Base-by-base conservation (phyloP, 352 stramenopile genomes). In the Pilasporangium apinafurcum region DNA sequence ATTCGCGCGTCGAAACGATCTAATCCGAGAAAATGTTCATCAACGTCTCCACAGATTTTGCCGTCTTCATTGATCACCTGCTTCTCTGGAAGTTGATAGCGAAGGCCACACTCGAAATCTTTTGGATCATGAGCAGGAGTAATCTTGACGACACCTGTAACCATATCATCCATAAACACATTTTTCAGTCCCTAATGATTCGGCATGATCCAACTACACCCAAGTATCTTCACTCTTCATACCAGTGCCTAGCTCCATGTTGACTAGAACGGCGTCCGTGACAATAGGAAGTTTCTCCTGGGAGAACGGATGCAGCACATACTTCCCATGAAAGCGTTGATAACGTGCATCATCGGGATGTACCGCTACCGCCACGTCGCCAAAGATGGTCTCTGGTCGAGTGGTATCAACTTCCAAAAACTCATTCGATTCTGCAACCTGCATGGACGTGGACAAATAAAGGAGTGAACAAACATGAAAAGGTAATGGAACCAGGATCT, bases 91-190 rank as follows among this genome's bases (percentile, higher is more conserved):
- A 99, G 74, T 29, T 83, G 72, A 51, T 99, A 94, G 17, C 96
- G 75, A 58, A 95, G 87, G 12, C 95, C 97, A 58, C 96, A 99
- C 57, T 98, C 95, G 69, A 98, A 99, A 78, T 99, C 97, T 52
- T 99, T 99, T 3, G 95, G 90, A 63, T 99, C 97, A 56, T 99
- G 97, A 10, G 96, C 96, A 3, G 97, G 97, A n/a, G 97, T 99
- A 35, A 99, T 95, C 72, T 96, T 92, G 14, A 93, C 78, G 27
- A 89, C 82, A 54, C 77, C 73, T 87, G 37, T 20, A 5, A 14
- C 3, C 31, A 36, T 25, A 21, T 25, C 12, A 3, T 13, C 22
- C 1, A n/a, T 25, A 5, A 25, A 13, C 1, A 3, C 17, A 31
- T 8, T 44, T 5, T 44, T n/a, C n/a, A n/a, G n/a, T n/a, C n/a